phyloP scores from a whole-genome alignment of 352 stramenopile species.

The Phytophthora pisi region DNA sequence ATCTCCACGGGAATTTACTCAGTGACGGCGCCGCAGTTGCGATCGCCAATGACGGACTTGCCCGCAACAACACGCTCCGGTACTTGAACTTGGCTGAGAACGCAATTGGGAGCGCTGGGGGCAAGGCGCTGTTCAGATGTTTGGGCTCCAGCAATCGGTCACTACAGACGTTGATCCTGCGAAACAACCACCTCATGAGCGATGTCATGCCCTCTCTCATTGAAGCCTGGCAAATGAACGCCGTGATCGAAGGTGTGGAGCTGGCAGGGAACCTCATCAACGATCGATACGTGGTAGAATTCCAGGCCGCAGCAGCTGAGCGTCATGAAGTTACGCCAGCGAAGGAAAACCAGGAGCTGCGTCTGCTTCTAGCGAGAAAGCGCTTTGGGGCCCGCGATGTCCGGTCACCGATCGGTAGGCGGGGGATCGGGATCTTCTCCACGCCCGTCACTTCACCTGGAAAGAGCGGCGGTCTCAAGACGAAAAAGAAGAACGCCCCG shows the following conservation, averaged over 20 bases:
- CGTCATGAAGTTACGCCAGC: conserved; percentile 23
- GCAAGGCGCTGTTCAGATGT: conserved; percentile 50
- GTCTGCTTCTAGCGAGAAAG: conserved; percentile 54
- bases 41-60: conserved; percentile 52
- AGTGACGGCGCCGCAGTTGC: conserved; percentile 42
- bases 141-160: conserved; percentile 42
- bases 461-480: conserved; percentile 7
- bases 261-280: conserved; percentile 67
- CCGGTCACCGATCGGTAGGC: conserved; percentile 8
- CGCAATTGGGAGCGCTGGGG: conserved; percentile 50
- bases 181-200: conserved; percentile 70
- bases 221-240: conserved; percentile 48
- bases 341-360: conserved; percentile 42
- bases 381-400: conserved; percentile 30
- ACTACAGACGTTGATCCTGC: conserved; percentile 55
- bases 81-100: conserved; percentile 76
- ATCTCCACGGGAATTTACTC: conserved; percentile 66
- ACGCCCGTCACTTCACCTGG: conserved; percentile 7
- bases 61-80: conserved; percentile 43
- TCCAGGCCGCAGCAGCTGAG: conserved; percentile 37
- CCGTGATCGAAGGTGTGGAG: conserved; percentile 47
- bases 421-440: conserved; percentile 11
- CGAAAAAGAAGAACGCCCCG: conserved; percentile 20
- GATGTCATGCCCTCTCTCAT: conserved; percentile 44
- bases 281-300: conserved; percentile 36